phyloP scores from a whole-genome alignment of 352 stramenopile species.

The Globisporangium lucens region DNA sequence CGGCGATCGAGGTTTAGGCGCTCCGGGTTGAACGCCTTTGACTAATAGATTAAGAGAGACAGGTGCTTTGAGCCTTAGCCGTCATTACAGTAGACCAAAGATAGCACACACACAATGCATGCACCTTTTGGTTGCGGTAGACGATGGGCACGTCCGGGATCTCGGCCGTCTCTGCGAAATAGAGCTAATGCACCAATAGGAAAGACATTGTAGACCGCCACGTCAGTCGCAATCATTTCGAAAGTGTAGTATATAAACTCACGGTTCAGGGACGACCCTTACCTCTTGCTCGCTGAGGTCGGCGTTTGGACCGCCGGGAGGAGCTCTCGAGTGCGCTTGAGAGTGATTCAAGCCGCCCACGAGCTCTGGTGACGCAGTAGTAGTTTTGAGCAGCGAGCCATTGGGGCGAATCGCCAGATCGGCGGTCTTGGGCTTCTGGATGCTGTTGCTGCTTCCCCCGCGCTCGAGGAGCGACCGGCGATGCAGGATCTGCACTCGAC shows the following conservation, averaged over 20 bases:
- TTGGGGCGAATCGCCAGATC: conserved; percentile 11
- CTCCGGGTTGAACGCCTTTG: conserved; percentile 69
- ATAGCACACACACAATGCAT: too few species aligned
- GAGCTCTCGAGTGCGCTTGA: background rate
- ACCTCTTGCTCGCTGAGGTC: conserved; percentile 48
- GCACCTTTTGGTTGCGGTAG: conserved; percentile 67
- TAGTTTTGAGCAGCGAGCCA: background rate
- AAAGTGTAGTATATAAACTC: too few species aligned
- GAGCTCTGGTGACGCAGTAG: background rate
- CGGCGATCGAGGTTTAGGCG: conserved; percentile 89
- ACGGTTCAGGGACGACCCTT: background rate
- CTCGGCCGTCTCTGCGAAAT: conserved; percentile 70
- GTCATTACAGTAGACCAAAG: too few species aligned
- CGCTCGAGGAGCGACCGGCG: conserved; percentile 5
- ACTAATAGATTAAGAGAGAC: conserved; percentile 20
- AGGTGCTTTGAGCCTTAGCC: background rate
- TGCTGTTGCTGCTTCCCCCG: conserved; percentile 1
- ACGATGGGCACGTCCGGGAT: conserved; percentile 68
- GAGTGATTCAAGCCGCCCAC: background rate
- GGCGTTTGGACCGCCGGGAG: conserved; percentile 10
- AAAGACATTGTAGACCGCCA: background rate
- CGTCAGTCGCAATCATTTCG: too few species aligned
- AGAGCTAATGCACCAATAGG: conserved; percentile 34
- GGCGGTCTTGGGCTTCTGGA: conserved; percentile 14
- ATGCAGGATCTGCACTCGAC: conserved; percentile 1